These are phyloP conservation scores for Xerocomellus chrysenteron DNA, from an alignment of 768 basidiomycete genomes.

Conservation along the genomic window DNA sequence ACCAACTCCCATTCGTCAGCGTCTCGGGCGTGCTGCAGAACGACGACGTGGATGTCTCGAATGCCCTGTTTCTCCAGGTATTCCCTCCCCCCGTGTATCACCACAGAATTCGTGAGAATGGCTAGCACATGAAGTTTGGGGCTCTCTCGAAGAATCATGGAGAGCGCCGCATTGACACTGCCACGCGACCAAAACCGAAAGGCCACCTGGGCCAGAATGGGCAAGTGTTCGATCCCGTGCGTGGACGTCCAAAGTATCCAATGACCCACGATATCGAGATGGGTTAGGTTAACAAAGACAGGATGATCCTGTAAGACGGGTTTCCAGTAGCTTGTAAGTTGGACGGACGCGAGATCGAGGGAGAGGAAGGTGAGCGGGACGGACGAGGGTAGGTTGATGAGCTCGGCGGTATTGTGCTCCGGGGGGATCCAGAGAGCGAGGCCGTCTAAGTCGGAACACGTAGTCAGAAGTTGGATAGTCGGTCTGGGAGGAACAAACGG, in stretches of 20 bases:
- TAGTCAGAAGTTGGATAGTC: constrained; percentile 2
- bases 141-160: constrained; percentile 4
- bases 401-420: not conserved
- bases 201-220: constrained; percentile 9
- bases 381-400: constrained; percentile 7
- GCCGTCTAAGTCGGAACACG: constrained; percentile 9
- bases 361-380: constrained; percentile 19
- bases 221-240: constrained; percentile 15
- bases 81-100: not conserved
- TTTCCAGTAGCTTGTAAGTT: not conserved
- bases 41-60: constrained; percentile 12
- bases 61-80: constrained; percentile 13
- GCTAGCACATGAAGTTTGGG: constrained; percentile 6
- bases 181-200: constrained; percentile 20
- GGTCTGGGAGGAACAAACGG: constrained; percentile 10
- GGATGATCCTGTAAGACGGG: constrained; percentile 7
- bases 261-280: constrained; percentile 21
- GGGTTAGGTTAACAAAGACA: constrained; percentile 13
- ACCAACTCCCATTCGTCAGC: constrained; percentile 15
- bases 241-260: constrained; percentile 20
- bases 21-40: constrained; percentile 12
- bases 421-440: constrained; percentile 21
- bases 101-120: constrained; percentile 7
- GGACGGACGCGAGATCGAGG: constrained; percentile 9
- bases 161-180: not conserved